Percentiles rank a stretch among this genome's conserved stretches.
Conservation (phyloP, 176 grass and related monocot genomes). For the Oryza officinalis region DNA sequence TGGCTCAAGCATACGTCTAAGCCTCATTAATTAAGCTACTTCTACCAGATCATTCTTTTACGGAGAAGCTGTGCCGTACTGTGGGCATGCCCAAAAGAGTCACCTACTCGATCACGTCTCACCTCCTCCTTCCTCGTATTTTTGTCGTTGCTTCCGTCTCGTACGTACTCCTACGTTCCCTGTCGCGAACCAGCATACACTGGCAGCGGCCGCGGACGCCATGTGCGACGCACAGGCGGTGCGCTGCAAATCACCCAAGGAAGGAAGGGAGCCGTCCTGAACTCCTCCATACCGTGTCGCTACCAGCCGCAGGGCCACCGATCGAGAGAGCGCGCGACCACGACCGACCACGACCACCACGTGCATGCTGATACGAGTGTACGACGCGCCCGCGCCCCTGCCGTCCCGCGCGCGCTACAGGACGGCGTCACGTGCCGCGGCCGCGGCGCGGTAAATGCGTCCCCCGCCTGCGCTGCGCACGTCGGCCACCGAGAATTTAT, state of each 20-base stretch:
- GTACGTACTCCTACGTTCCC: background rate
- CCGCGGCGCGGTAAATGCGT: constrained; percentile 37
- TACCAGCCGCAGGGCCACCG: background rate
- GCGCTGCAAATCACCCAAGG: background rate
- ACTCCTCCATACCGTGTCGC: background rate
- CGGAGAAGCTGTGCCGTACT: background rate
- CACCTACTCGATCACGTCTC: background rate
- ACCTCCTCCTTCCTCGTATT: background rate
- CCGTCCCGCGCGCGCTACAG: background rate
- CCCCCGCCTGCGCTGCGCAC: background rate
- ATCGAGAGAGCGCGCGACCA: background rate
- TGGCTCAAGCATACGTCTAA: background rate
- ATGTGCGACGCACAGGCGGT: background rate
- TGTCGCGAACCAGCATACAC: background rate
- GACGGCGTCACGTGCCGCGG: constrained; percentile 39
- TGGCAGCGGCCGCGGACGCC: constrained; percentile 2
- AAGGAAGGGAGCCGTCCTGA: background rate
- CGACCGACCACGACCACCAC: background rate
- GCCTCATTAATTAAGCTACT: background rate
- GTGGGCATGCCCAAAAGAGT: background rate
- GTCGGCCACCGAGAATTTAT: background rate
- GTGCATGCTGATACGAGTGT: background rate
- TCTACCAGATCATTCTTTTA: background rate
- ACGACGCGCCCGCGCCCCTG: background rate
- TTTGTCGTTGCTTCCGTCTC: background rate